Evolutionary conservation across 345 rosid genomes (phyloP), one percentile per base, ranked within the genome.

Genomic region (Cardamine occulta): DNA sequence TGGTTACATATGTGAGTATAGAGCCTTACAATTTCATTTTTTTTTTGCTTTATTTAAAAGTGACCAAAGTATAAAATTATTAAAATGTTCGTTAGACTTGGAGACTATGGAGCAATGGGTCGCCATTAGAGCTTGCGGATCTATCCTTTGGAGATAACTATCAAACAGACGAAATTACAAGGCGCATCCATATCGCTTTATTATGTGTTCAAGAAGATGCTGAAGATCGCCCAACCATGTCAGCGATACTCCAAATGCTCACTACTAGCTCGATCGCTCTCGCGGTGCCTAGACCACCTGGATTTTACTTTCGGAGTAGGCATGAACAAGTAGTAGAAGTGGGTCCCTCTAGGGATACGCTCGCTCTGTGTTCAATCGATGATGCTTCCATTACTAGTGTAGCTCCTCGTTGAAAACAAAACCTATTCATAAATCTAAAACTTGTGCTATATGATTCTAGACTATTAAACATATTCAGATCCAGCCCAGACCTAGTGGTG

Each of bases 181-280:
- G 31, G 31, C 4, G 6, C 31, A 28, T 28, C 31, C 31, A 28
- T 28, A 28, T 28, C 31, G 31, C 5, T 4, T 28, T 28, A 28
- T 4, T 28, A 28, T 28, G 31, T 28, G 31, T 28, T 32, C 88
- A 86, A 56, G 84, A 82, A 82, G 83, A 87, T 52, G 80, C 86
- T 3, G 61, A 66, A 15, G 80, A 73, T 66, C 79, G 88, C 54
- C 88, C 92, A 11, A 66, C 73, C 14, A 86, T 88, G 87, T 74
- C 85, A 3, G n/a, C 49, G 0, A 80, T 84, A 4, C 57, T 82
- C 26, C 58, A 49, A 1, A 80, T 83, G 84, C 60, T 51, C 34
- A 51, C 48, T 35, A 67, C 60, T 13, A 66, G 31, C 44, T 66
- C 58, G 1, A 48, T 66, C 1, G 31, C 19, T 12, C 70, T 66